These are phyloP conservation scores for Westerdykella ornata DNA, from an alignment of 2,329 filamentous ascomycete species.

Conservation along the genomic window DNA sequence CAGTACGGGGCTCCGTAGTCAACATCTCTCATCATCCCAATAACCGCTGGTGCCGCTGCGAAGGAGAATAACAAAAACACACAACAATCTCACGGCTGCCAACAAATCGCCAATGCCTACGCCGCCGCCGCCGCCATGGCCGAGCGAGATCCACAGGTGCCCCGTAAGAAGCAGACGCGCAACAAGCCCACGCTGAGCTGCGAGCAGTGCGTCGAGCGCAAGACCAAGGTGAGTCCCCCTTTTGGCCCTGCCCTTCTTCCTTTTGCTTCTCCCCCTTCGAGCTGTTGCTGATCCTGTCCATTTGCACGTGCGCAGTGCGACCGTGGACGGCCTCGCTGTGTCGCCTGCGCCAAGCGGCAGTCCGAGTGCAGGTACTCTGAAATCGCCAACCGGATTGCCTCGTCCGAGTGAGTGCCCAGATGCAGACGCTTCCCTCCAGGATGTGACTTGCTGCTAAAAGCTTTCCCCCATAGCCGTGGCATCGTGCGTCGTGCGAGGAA, in stretches of 20 bases:
- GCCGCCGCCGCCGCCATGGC: slow-evolving; percentile 19
- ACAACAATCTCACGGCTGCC: not conserved
- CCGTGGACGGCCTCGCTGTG: slow-evolving; percentile 54
- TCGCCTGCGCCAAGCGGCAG: slow-evolving; percentile 65
- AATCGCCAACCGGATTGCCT: slow-evolving; percentile 63
- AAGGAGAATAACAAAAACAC: not conserved
- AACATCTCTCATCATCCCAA: too few species aligned
- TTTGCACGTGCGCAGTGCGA: slow-evolving; percentile 54
- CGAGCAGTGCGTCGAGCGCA: slow-evolving; percentile 72
- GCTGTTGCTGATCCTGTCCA: not conserved
- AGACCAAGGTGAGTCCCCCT: slow-evolving; percentile 61
- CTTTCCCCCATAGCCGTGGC: slow-evolving; percentile 25
- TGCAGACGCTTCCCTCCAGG: slow-evolving; percentile 1
- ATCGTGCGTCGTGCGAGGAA: slow-evolving; percentile 26
- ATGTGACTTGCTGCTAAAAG: slow-evolving; percentile 12
- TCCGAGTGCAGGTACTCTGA: slow-evolving; percentile 69
- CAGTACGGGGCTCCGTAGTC: too few species aligned
- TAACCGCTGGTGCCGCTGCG: not conserved
- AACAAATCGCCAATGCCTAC: slow-evolving; percentile 3
- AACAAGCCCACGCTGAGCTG: slow-evolving; percentile 79
- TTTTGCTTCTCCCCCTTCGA: not conserved
- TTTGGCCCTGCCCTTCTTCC: not conserved
- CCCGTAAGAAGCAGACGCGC: slow-evolving; percentile 68
- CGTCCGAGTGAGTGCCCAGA: slow-evolving; percentile 51
- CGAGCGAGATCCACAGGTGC: slow-evolving; percentile 1